Base-by-base conservation (phyloP, 1,284 basidiomycete genomes). In the Schizopora paradoxa region DNA sequence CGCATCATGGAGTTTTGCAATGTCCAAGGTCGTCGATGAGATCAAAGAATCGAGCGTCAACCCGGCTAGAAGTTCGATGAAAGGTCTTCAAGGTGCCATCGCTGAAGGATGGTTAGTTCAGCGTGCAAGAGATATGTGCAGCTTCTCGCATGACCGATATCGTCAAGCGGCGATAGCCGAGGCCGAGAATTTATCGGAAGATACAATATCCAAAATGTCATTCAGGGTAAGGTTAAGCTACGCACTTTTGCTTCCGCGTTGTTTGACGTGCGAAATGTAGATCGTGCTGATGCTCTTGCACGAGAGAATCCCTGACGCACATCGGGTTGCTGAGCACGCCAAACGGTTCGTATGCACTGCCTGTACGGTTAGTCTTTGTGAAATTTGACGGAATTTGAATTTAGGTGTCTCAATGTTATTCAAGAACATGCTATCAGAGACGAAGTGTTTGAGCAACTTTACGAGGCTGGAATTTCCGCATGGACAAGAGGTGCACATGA, bases 91-190 rank as follows among this genome's bases (percentile, higher is more conserved):
- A 57, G 62, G 70, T 13, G 82, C 81, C 1, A 70, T 84, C 14
- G 64, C 75, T 3, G 82, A 85, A 58, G 82, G 82, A 1, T 85
- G 81, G 81, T 66, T 85, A 3, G 73, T 82, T 10, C 79, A 82
- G 51, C 65, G 79, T 36, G 82, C 79, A 1, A 67, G 82, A 22
- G 82, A 85, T 54, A 82, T 83, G 79, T 83, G 81, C 60, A 78
- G 74, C 52, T 85, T 83, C 62, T 68, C 80, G 3, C 82, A 86
- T 58, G 82, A 85, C 57, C 66, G 81, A 38, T 85, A 83, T 61
- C 72, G 81, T 6, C 82, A 83, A 59, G 79, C 82, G 13, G 79
- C 77, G 6, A 75, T 79, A 55, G 71, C 69, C 2, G 79, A 82
- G 59, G 74, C 72, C 0, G 67, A 72, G 35, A 62, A 60, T 2